These are phyloP conservation scores for Cladosporium sphaerospermum DNA, from an alignment of 2,329 filamentous ascomycete species.

Conservation along the genomic window DNA sequence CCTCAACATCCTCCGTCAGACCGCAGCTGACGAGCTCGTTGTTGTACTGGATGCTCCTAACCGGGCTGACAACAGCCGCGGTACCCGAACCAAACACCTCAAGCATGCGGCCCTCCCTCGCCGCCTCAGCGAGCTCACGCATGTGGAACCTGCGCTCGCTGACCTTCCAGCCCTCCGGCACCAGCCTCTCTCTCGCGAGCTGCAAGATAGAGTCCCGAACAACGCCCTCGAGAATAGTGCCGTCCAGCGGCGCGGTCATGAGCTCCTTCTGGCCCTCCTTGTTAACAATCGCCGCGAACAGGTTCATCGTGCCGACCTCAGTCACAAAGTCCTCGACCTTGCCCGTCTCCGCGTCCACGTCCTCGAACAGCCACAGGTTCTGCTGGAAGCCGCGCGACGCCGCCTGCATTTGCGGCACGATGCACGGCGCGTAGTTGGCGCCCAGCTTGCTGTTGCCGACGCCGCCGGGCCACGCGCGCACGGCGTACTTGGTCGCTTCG, in stretches of 20 bases:
- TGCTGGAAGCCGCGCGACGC: constrained; percentile 91
- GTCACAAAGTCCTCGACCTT: constrained; percentile 80
- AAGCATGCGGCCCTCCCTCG: constrained; percentile 75
- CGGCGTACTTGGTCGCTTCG: constrained; percentile 73
- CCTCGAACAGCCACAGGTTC: constrained; percentile 95
- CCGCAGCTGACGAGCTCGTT: constrained; percentile 67
- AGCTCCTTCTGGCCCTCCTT: constrained; percentile 89
- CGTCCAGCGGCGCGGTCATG: constrained; percentile 89
- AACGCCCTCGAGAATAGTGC: constrained; percentile 92
- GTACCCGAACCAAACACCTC: constrained; percentile 94
- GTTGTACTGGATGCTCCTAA: constrained; percentile 84
- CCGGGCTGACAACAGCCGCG: constrained; percentile 86
- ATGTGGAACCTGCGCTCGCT: constrained; percentile 90
- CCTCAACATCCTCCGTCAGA: constrained; percentile 72
- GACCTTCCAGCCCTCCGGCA: constrained; percentile 80
- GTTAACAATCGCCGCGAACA: constrained; percentile 81
- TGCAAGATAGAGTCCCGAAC: constrained; percentile 85
- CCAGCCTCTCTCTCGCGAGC: constrained; percentile 76
- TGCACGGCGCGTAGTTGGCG: constrained; percentile 98
- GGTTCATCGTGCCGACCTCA: constrained; percentile 98
- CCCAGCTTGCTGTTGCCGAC: constrained; percentile 98
- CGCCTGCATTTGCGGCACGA: constrained; percentile 90
- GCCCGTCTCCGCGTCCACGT: constrained; percentile 37
- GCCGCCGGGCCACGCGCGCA: constrained; percentile 94
- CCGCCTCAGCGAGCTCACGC: constrained; percentile 73